Base-by-base conservation (phyloP, 805 yeast species). In the Candida ponderosae region DNA sequence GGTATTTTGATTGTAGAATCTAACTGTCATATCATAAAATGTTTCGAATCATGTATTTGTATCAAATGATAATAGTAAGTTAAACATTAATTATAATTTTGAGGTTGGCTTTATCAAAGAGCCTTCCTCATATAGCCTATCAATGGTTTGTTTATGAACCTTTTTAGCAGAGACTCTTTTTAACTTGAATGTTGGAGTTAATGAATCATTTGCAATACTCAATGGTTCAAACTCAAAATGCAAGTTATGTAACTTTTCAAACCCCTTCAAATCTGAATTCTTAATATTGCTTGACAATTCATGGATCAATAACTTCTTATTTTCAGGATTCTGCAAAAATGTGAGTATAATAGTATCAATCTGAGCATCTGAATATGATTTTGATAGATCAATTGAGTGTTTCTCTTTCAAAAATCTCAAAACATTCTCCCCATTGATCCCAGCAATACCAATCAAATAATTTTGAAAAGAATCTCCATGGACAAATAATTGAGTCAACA, bases 101-200 rank as follows among this genome's bases (percentile, higher is more conserved):
- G n/a, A n/a, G n/a, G n/a, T n/a, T n/a, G n/a, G n/a, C n/a, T n/a
- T 24, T 8, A 24, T 11, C n/a, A 24, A 13, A 24, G 28, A 24
- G 29, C 80, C 80, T 44, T 76, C 79, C 33, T 51, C 51, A 44
- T 77, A 77, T 59, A 77, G 51, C 6, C 41, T 45, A 19, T 62
- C 62, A 31, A 77, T 56, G 21, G 58, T 63, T 9, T 51, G 45
- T 31, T 57, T 51, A 48, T 68, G 76, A 27, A 56, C 59, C 48
- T 65, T 64, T 30, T 65, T 65, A 1, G 79, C 76, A 20, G 62
- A 60, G 2, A 68, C 58, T 37, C 84, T 60, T 53, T 73, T 74
- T 38, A 74, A 56, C 52, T 75, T 75, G 42, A 73, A 51, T 6
- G 86, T 79, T 27, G 88, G 88, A 4, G 90, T 81, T 29, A 81